Evolutionary conservation across 208 protist genomes (phyloP).

Genomic region (Leishmania guyanensis): DNA sequence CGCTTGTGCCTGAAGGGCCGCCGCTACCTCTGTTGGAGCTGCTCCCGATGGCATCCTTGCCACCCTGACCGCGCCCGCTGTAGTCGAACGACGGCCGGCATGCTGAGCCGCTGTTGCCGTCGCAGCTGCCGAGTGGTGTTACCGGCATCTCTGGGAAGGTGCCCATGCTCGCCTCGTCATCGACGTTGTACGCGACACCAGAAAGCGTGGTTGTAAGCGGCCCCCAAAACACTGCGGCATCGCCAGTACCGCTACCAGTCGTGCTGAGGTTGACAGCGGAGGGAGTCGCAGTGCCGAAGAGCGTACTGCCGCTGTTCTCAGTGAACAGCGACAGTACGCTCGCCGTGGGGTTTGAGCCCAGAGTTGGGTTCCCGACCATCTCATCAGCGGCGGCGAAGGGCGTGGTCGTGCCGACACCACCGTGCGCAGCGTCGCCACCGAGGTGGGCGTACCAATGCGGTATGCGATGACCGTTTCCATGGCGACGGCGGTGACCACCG

Average conservation of each 20-base stretch:
- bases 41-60: background rate
- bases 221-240: conserved; percentile 4
- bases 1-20: background rate
- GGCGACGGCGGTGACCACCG: background rate
- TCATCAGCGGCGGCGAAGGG: background rate
- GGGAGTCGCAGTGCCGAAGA: background rate
- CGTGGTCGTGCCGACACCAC: background rate
- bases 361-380: too few relatives aligned
- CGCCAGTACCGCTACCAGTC: background rate
- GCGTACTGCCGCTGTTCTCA: background rate
- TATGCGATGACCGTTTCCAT: background rate
- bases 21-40: background rate
- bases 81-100: background rate
- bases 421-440: background rate
- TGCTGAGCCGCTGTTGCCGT: background rate
- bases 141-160: background rate
- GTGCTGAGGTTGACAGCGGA: conserved; percentile 4
- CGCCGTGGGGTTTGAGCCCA: background rate
- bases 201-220: conserved; percentile 26
- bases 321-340: background rate
- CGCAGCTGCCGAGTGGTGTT: background rate
- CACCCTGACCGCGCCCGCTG: background rate
- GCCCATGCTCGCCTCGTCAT: conserved; percentile 23
- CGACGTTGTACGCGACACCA: conserved; percentile 30
- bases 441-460: background rate